Conservation (phyloP, 2,329 filamentous ascomycete species). For the Colletotrichum somersetense region DNA sequence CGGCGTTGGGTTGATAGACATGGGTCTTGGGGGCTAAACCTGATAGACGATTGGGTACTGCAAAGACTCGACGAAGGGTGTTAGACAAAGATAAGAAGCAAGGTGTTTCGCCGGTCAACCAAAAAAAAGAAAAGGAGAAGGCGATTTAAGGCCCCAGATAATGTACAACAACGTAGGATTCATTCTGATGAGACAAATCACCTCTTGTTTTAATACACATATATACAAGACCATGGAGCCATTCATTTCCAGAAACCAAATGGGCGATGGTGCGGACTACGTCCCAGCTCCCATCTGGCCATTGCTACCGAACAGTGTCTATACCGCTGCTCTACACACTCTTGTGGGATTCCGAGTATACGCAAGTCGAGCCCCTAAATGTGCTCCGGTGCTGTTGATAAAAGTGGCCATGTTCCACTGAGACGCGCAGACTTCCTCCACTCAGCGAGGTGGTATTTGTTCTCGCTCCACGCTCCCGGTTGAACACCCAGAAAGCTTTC, state of each 20-base stretch:
- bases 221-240: conserved; percentile 1
- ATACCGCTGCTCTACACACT: not conserved
- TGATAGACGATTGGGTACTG: conserved; percentile 54
- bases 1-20: conserved; percentile 44
- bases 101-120: conserved; percentile 6
- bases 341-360: not conserved
- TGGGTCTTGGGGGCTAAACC: conserved; percentile 31
- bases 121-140: conserved; percentile 22
- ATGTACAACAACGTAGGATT: conserved; percentile 39
- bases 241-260: not conserved
- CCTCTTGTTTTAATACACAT: conserved; percentile 37
- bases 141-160: conserved; percentile 23
- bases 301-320: not conserved
- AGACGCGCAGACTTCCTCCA: not conserved
- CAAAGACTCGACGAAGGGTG: conserved; percentile 18
- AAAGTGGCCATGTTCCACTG: not conserved
- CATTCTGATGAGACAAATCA: conserved; percentile 36
- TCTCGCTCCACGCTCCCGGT: not conserved
- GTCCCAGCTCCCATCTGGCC: not conserved
- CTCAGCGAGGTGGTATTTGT: not conserved
- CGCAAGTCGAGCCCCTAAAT: not conserved
- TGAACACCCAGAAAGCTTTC: not conserved
- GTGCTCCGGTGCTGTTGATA: not conserved
- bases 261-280: not conserved
- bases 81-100: conserved; percentile 30